Conservation (phyloP, 805 yeast genomes). For the Starmerella stigmatis region DNA sequence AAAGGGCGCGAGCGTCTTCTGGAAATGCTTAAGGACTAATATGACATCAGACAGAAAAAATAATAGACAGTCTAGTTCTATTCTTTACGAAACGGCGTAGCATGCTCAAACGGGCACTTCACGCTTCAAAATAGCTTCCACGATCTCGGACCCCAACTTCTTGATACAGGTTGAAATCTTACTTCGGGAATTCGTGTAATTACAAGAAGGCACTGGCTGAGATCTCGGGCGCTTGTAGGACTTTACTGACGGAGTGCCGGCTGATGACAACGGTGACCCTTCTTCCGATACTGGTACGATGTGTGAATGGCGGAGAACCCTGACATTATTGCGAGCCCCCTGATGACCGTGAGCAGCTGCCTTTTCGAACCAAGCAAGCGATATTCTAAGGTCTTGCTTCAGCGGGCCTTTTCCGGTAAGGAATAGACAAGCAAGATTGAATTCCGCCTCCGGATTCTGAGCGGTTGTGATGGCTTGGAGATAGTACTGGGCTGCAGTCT, state of each 20-base stretch:
- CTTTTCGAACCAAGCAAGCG: slow-evolving; percentile 14
- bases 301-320: neutral
- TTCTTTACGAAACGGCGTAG: neutral
- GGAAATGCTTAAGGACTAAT: slow-evolving; percentile 37
- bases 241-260: no score
- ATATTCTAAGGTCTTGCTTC: slow-evolving; percentile 1
- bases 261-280: neutral
- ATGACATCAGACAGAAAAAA: neutral
- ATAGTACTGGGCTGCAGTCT: slow-evolving; percentile 9
- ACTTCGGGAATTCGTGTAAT: no score
- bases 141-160: no score
- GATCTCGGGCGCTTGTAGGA: no score
- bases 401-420: slow-evolving; percentile 4
- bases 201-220: no score
- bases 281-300: neutral
- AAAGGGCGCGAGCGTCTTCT: slow-evolving; percentile 63
- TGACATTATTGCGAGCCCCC: slow-evolving; percentile 8
- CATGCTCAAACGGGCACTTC: neutral
- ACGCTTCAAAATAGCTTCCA: no score
- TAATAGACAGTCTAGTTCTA: neutral
- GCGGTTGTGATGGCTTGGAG: slow-evolving; percentile 10
- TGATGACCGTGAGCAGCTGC: slow-evolving; percentile 13
- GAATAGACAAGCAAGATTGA: slow-evolving; percentile 12
- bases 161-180: no score
- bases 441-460: slow-evolving; percentile 18